Conservation (phyloP, 2,329 filamentous ascomycete genomes). For the Aschersonia sp. region DNA sequence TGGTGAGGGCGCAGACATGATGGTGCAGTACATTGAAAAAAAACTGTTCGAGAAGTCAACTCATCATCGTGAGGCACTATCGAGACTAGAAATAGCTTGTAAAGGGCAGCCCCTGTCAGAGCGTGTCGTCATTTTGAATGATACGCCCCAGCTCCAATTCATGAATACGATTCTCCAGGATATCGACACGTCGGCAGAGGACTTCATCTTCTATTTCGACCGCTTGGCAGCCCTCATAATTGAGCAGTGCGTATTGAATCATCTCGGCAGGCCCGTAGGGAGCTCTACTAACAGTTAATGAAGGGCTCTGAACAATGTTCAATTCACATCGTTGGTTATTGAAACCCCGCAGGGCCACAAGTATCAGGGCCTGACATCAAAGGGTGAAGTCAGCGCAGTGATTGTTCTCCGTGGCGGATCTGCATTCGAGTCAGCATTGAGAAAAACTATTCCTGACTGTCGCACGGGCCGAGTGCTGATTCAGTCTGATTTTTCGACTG, state of each 20-base stretch:
- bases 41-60: conserved; percentile 77
- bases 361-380: conserved; percentile 58
- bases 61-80: conserved; percentile 66
- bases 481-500: conserved; percentile 71
- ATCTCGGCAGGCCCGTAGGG: background rate
- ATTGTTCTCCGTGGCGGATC: conserved; percentile 80
- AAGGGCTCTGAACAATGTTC: conserved; percentile 63
- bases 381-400: conserved; percentile 70
- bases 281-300: conserved; percentile 5
- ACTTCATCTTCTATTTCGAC: conserved; percentile 97
- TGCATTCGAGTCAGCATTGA: conserved; percentile 74
- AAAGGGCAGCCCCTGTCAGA: conserved; percentile 59
- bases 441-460: conserved; percentile 85
- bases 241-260: conserved; percentile 44
- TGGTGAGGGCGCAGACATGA: conserved; percentile 50
- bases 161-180: conserved; percentile 89
- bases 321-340: conserved; percentile 49
- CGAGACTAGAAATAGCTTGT: conserved; percentile 57
- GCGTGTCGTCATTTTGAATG: conserved; percentile 58
- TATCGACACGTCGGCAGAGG: conserved; percentile 63
- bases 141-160: conserved; percentile 66
- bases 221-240: conserved; percentile 72
- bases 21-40: conserved; percentile 81
- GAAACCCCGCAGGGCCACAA: conserved; percentile 54
- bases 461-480: conserved; percentile 80